A percentile compares a stretch with the other conserved stretches of the same genome.
These are phyloP conservation scores for Psilocybe cubensis DNA, from an alignment of 768 basidiomycete species.

Conservation along the genomic window DNA sequence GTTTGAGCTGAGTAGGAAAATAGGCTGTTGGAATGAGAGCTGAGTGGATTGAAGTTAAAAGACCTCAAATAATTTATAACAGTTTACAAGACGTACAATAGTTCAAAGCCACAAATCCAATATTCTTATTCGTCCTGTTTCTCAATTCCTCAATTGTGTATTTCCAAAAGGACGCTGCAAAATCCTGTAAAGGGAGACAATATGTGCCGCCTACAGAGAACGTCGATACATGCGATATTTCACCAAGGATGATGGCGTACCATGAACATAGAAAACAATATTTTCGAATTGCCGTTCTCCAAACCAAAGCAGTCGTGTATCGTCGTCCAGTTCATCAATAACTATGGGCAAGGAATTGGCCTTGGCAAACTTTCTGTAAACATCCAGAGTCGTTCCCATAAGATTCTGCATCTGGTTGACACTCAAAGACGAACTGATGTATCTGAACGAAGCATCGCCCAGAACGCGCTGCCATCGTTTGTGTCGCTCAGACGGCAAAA, in stretches of 20 bases:
- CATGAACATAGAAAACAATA: slow-evolving; percentile 37
- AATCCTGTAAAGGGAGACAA: slow-evolving; percentile 23
- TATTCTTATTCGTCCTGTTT: slow-evolving; percentile 12
- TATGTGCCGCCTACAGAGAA: slow-evolving; percentile 30
- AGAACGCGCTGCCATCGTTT: slow-evolving; percentile 20
- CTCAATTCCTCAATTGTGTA: slow-evolving; percentile 20
- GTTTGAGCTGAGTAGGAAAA: slow-evolving; percentile 35
- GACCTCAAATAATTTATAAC: too few relatives aligned
- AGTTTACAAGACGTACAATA: slow-evolving; percentile 23
- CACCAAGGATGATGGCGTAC: slow-evolving; percentile 5
- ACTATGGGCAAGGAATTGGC: slow-evolving; percentile 17
- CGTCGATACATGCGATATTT: slow-evolving; percentile 2
- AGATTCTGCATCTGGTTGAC: slow-evolving; percentile 27
- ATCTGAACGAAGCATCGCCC: slow-evolving; percentile 10
- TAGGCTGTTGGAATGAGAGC: slow-evolving; percentile 32
- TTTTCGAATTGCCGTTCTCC: slow-evolving; percentile 32
- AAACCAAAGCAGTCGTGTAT: slow-evolving; percentile 35
- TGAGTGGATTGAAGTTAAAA: slow-evolving; percentile 5
- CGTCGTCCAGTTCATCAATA: slow-evolving; percentile 32
- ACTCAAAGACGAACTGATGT: slow-evolving; percentile 5
- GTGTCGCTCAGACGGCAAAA: slow-evolving; percentile 23
- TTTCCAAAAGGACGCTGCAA: slow-evolving; percentile 26
- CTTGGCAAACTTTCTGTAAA: slow-evolving; percentile 28
- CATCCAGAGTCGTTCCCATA: slow-evolving; percentile 23
- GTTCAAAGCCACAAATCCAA: slow-evolving; percentile 27